These are phyloP conservation scores for Myotisia sp. DNA, from an alignment of 2,329 filamentous ascomycete genomes.

Conservation along the genomic window DNA sequence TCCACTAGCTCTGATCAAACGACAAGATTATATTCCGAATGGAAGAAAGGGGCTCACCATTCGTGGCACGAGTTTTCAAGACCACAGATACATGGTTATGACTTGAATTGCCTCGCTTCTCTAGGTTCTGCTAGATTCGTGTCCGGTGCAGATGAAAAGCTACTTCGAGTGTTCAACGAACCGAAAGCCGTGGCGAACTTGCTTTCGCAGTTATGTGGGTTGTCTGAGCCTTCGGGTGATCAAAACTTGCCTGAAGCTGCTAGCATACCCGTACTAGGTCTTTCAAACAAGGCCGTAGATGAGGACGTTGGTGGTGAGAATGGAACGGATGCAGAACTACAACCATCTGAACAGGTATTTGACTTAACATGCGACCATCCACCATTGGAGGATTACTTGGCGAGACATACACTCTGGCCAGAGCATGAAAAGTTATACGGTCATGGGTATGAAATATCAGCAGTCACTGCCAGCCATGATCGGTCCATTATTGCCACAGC, in stretches of 20 bases:
- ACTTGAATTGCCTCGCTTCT: slow-evolving; percentile 82
- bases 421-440: slow-evolving; percentile 95
- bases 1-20: slow-evolving; percentile 89
- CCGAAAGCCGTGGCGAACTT: slow-evolving; percentile 69
- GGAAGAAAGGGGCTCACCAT: slow-evolving; percentile 40
- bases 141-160: slow-evolving; percentile 91
- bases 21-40: slow-evolving; percentile 69
- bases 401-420: slow-evolving; percentile 85
- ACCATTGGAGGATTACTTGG: slow-evolving; percentile 77
- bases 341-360: slow-evolving; percentile 29
- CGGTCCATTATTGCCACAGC: slow-evolving; percentile 71
- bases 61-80: slow-evolving; percentile 95
- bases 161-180: slow-evolving; percentile 89
- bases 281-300: slow-evolving; percentile 88
- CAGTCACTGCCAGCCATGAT: slow-evolving; percentile 63
- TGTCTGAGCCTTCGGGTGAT: slow-evolving; percentile 28
- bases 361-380: slow-evolving; percentile 56
- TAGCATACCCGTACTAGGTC: slow-evolving; percentile 83
- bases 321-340: slow-evolving; percentile 17
- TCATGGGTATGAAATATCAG: slow-evolving; percentile 92
- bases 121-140: slow-evolving; percentile 65
- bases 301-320: slow-evolving; percentile 38
- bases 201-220: slow-evolving; percentile 52
- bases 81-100: slow-evolving; percentile 95
- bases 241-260: slow-evolving; percentile 63